These are phyloP conservation scores for Angomonas ambiguus DNA, from an alignment of 208 protist genomes.

Conservation along the genomic window DNA sequence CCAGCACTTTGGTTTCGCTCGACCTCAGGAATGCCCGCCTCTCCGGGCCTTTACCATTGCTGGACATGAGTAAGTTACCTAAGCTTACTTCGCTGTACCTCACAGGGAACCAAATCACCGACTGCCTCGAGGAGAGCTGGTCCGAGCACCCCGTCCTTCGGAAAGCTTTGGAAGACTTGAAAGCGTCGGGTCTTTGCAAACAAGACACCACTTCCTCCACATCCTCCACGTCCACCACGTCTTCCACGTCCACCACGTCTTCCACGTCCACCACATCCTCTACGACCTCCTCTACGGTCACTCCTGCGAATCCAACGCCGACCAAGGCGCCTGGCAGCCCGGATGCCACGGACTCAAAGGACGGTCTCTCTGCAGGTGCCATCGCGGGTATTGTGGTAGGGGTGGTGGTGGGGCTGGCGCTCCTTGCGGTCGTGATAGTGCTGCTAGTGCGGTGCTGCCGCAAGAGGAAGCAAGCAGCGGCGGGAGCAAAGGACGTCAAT, in stretches of 20 bases:
- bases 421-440: neutral
- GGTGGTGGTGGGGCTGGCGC: neutral
- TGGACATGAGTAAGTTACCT: slow-evolving; percentile 24
- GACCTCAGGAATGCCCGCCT: slow-evolving; percentile 91
- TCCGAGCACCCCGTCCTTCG: too few relatives aligned
- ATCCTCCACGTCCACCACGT: neutral
- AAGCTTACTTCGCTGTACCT: neutral
- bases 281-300: neutral
- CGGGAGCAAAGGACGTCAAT: too few relatives aligned
- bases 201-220: neutral
- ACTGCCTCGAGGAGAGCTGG: neutral
- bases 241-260: too few relatives aligned
- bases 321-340: too few relatives aligned
- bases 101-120: neutral
- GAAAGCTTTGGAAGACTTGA: too few relatives aligned
- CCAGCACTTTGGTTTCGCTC: slow-evolving; percentile 95
- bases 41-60: slow-evolving; percentile 59
- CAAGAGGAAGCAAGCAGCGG: neutral
- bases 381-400: neutral
- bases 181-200: too few relatives aligned
- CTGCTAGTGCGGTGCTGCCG: neutral
- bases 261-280: too few relatives aligned
- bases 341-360: neutral
- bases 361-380: neutral
- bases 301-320: too few relatives aligned